These are phyloP conservation scores for Pythium aquatile DNA, from an alignment of 352 stramenopile species.

Conservation along the genomic window DNA sequence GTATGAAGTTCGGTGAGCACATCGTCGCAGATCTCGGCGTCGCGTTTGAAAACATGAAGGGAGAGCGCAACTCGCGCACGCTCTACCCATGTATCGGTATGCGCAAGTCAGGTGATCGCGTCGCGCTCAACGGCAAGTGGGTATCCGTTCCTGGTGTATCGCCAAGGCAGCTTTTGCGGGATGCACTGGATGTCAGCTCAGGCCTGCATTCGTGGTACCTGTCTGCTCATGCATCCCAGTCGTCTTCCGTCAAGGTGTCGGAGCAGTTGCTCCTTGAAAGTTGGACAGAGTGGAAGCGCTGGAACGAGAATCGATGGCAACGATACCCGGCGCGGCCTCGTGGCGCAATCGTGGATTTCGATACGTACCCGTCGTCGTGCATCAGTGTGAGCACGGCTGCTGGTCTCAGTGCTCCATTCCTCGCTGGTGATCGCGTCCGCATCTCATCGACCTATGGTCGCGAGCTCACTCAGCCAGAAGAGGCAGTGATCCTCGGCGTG, in stretches of 20 bases:
- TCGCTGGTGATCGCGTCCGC: constrained; percentile 93
- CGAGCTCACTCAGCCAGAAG: constrained; percentile 95
- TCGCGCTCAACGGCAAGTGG: constrained; percentile 96
- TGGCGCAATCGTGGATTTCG: constrained; percentile 93
- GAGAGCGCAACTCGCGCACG: constrained; percentile 78
- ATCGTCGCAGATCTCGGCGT: constrained; percentile 97
- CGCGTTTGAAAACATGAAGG: constrained; percentile 94
- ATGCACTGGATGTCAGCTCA: constrained; percentile 89
- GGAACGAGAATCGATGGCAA: constrained; percentile 80
- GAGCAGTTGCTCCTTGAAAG: constrained; percentile 61
- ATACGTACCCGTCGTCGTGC: constrained; percentile 89
- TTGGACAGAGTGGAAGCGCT: constrained; percentile 85
- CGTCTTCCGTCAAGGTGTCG: constrained; percentile 44
- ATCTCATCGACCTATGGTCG: constrained; percentile 93
- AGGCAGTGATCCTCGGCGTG: constrained; percentile 93
- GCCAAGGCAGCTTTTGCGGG: constrained; percentile 70
- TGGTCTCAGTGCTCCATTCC: constrained; percentile 86
- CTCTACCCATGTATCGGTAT: constrained; percentile 97
- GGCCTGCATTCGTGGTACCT: constrained; percentile 84
- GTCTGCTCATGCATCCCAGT: constrained; percentile 35
- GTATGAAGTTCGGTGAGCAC: constrained; percentile 99
- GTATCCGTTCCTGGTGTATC: constrained; percentile 82
- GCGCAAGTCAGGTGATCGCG: constrained; percentile 92
- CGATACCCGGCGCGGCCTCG: constrained; percentile 76
- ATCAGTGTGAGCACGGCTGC: constrained; percentile 87